Base-by-base conservation (phyloP, 2,329 filamentous ascomycete genomes). In the Diaporthe australafricana region DNA sequence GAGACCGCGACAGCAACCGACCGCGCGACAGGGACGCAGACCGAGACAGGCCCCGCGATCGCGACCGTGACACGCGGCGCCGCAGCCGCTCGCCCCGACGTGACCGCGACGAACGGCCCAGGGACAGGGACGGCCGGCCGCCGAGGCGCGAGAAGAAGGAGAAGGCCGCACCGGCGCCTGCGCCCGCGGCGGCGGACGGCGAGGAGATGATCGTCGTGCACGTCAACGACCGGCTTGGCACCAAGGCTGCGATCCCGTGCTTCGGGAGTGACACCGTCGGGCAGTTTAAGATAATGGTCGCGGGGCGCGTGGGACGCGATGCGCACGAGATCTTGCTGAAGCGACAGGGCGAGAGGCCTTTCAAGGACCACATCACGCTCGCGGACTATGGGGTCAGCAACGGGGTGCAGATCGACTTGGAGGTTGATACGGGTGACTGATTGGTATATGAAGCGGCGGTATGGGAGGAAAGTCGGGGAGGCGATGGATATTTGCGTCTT, bases 371-470 rank as follows among this genome's bases (percentile, higher is more conserved):
- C 77, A 87, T 98, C 73, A 95, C 91, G 42, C 82, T 98, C 77
- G 94, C 94, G 78, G 96, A 98, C 83, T 98, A 98, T 82, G 94
- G 94, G n/a, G 91, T 98, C 71, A 94, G 92, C 77, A 96, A 96
- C 83, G 96, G 96, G 12, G 95, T 98, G 79, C 89, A 91, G 82
- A 80, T 91, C 60, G 89, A 91, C 76, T 81, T 91, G 52, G 89
- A 90, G 82, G 87, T 91, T 63, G 89, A 90, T 75, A 90, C 89
- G 5, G 87, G 88, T 1, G 88, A 90, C 76, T 90, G 79, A 87
- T 66, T 2, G 16, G 32, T 14, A 9, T 4, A 11, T 32, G 27
- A 32, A 17, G 22, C n/a, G 12, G 20, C 9, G 27, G 42, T 3
- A 16, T 5, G 35, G 16, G 27, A 30, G 25, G 27, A 7, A n/a